Evolutionary conservation across 305 asterid genomes (phyloP), one percentile per base, ranked within the genome.

Genomic region (Petunia hybrid): DNA sequence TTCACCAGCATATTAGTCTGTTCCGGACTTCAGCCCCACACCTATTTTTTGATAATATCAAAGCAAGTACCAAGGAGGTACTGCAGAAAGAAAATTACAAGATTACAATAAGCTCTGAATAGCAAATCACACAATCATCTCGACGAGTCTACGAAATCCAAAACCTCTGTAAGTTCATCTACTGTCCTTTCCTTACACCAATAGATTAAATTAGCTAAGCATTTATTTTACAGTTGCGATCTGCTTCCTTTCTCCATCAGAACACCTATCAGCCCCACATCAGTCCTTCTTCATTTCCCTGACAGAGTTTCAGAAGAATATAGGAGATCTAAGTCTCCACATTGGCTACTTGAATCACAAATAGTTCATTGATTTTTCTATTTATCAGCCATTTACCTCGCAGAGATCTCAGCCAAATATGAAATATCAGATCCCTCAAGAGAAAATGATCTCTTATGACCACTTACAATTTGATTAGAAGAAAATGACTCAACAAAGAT

Each of bases 301-400:
- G 53, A 1, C 10, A 10, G 12, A 36, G 63, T 36, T 13, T 51
- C 51, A 14, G 38, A 39, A n/a, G 53, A 75, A 39, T 16, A 14
- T 39, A 38, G 51, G 65, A 67, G 75, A 42, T 67, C 55, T 55
- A 14, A 55, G 51, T 55, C 8, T 31, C 36, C 65, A 75, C 65
- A 75, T 55, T 14, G 65, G 51, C 65, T 75, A 74, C 38, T 14
- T 75, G 79, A 75, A 53, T 75, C 53, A 39, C 65, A 55, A 55
- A 55, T 75, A 75, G 39, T 55, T 75, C 66, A 55, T 55, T 75
- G 8, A n/a, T 38, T 75, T 51, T 46, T 70, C 77, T 42, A 46
- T 70, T 70, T 22, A 53, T 75, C 65, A 55, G 66, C 31, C 53
- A n/a, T 74, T 55, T 74, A 59, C 39, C 65, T 53, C 51, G 14